Percentiles rank a stretch among this genome's conserved stretches.
These are phyloP conservation scores for Saccharomycopsis babjevae DNA, from an alignment of 805 yeast genomes.

Conservation along the genomic window DNA sequence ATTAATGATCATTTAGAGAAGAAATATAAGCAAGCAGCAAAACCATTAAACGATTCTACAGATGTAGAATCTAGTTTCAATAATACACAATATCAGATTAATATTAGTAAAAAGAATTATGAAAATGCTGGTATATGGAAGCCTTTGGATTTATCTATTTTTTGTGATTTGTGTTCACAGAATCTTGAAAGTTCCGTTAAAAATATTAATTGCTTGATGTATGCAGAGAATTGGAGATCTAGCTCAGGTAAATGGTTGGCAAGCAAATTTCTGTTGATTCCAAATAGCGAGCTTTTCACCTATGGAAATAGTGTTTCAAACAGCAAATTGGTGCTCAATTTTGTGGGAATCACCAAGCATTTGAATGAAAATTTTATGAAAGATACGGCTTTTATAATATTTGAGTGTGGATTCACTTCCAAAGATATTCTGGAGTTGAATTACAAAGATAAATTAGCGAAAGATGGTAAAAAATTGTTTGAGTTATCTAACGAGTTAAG, in stretches of 20 bases:
- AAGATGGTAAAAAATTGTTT: constrained; percentile 30
- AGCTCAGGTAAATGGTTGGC: constrained; percentile 41
- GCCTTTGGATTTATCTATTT: constrained; percentile 30
- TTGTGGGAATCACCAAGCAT: constrained; percentile 24
- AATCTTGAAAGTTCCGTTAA: not conserved
- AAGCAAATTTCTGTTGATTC: constrained; percentile 32
- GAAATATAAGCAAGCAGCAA: not conserved
- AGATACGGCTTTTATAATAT: constrained; percentile 34
- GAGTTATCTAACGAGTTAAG: constrained; percentile 29
- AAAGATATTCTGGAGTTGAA: constrained; percentile 8
- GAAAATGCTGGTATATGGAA: constrained; percentile 32
- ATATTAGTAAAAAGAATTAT: constrained; percentile 1
- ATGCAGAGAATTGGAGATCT: constrained; percentile 35
- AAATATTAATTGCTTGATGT: not conserved
- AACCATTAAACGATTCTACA: not conserved
- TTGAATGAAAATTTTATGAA: constrained; percentile 30
- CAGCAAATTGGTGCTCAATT: constrained; percentile 25
- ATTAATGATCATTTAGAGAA: constrained; percentile 18
- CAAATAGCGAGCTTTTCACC: constrained; percentile 23
- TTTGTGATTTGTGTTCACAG: not conserved
- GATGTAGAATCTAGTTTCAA: not conserved
- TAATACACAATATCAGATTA: not conserved
- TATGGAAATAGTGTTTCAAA: constrained; percentile 25
- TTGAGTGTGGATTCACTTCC: constrained; percentile 41
- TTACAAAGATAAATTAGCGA: constrained; percentile 25